phyloP scores from a whole-genome alignment of 441 rosid genomes.

The Cnidoscolus chayamansa region DNA sequence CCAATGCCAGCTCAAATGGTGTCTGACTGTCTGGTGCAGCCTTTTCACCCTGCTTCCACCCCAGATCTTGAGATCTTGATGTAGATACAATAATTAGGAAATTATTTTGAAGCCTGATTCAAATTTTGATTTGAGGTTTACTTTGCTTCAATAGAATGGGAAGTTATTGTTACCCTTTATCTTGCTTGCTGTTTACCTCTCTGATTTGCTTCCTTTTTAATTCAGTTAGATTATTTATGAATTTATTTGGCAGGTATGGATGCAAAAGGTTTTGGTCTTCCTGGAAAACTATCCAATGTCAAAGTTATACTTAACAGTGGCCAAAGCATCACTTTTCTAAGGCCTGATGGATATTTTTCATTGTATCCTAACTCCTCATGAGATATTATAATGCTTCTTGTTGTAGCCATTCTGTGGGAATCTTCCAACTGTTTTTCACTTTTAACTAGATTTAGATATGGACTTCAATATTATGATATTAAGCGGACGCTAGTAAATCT shows the following conservation, averaged over 20 bases:
- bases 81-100: slow-evolving; percentile 1
- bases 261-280: slow-evolving; percentile 46
- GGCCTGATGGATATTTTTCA: slow-evolving; percentile 96
- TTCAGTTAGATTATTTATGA: slow-evolving; percentile 18
- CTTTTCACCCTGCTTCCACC: neutral
- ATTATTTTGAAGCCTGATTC: neutral
- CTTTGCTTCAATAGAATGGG: neutral
- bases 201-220: slow-evolving; percentile 4
- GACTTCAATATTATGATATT: neutral
- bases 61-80: neutral
- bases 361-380: slow-evolving; percentile 55
- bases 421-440: neutral
- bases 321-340: slow-evolving; percentile 61
- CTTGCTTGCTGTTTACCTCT: slow-evolving; percentile 6
- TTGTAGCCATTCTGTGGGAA: neutral
- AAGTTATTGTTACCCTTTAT: slow-evolving; percentile 5
- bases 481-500: neutral
- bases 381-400: neutral
- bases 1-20: neutral
- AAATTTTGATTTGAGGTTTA: slow-evolving; percentile 9
- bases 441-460: neutral
- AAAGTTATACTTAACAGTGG: slow-evolving; percentile 91
- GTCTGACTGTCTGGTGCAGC: neutral
- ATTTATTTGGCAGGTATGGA: slow-evolving; percentile 44
- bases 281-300: slow-evolving; percentile 64